phyloP scores from a whole-genome alignment of 805 yeast species.

The Lipomyces kockii region DNA sequence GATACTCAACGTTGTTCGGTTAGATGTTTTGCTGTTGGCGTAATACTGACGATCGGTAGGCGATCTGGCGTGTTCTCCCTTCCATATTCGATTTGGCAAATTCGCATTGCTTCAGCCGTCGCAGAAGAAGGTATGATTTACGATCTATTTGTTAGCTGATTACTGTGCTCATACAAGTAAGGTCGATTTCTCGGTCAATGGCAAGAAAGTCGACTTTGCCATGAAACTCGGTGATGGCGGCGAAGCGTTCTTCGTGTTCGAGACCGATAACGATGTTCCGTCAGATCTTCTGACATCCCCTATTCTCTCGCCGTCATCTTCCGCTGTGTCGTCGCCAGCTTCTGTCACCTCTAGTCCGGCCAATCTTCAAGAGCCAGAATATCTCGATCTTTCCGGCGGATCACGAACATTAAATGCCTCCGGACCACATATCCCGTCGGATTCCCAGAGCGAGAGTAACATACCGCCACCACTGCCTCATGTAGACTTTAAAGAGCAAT shows the following conservation, averaged over 20 bases:
- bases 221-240: conserved; percentile 98
- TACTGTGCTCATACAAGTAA: conserved; percentile 2
- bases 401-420: conserved; percentile 8
- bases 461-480: conserved; percentile 18
- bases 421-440: conserved; percentile 26
- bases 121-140: conserved; percentile 65
- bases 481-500: conserved; percentile 5
- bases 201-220: conserved; percentile 75
- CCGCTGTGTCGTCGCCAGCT: conserved; percentile 45
- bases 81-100: conserved; percentile 95
- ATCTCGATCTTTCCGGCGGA: conserved; percentile 50
- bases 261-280: conserved; percentile 74
- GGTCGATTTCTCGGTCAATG: conserved; percentile 87
- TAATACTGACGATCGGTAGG: conserved; percentile 43
- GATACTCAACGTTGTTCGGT: neutral
- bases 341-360: conserved; percentile 24
- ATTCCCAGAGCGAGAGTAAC: conserved; percentile 38
- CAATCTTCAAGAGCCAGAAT: conserved; percentile 54
- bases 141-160: neutral
- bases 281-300: conserved; percentile 83
- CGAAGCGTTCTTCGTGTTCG: conserved; percentile 96
- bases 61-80: conserved; percentile 85
- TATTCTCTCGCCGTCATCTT: conserved; percentile 68
- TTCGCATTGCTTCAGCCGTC: conserved; percentile 91
- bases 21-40: neutral